phyloP scores from a whole-genome alignment of 1,284 basidiomycete species.

The Binderoboletus segoi region DNA sequence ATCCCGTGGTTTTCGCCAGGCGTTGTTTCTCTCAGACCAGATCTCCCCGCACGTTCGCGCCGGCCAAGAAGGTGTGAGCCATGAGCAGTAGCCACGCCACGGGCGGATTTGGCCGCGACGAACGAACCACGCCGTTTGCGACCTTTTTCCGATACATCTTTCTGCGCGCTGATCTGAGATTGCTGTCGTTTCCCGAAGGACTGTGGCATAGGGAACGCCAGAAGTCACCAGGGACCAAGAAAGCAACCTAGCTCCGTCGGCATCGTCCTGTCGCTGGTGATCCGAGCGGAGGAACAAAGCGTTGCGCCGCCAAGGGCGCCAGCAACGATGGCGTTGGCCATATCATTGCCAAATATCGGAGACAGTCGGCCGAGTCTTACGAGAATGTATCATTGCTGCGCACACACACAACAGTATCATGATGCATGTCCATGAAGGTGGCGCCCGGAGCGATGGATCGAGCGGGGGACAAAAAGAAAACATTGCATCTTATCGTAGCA shows the following conservation, averaged over 20 bases:
- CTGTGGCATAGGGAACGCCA: constrained; percentile 4
- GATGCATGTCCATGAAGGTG: constrained; percentile 16
- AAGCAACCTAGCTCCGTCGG: constrained; percentile 19
- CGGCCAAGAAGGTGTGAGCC: background rate
- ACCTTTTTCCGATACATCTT: constrained; percentile 1
- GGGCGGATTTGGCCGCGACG: background rate
- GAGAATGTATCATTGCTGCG: constrained; percentile 12
- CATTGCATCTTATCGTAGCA: constrained; percentile 1
- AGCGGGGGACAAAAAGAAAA: background rate
- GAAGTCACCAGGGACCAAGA: constrained; percentile 17
- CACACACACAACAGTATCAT: background rate
- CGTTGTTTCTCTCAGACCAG: constrained; percentile 4
- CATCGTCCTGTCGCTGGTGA: constrained; percentile 20
- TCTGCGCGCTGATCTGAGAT: constrained; percentile 25
- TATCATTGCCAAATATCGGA: constrained; percentile 13
- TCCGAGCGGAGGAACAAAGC: constrained; percentile 14
- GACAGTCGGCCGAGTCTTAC: constrained; percentile 18
- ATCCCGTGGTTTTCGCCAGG: constrained; percentile 9
- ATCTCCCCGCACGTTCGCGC: background rate
- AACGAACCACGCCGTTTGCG: background rate
- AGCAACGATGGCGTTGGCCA: background rate
- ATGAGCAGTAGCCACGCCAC: background rate
- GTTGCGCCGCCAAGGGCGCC: constrained; percentile 3
- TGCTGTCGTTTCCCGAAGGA: constrained; percentile 7
- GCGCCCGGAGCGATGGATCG: constrained; percentile 25